These are phyloP conservation scores for Sporothrix phasma DNA, from an alignment of 2,329 filamentous ascomycete species.

Conservation along the genomic window DNA sequence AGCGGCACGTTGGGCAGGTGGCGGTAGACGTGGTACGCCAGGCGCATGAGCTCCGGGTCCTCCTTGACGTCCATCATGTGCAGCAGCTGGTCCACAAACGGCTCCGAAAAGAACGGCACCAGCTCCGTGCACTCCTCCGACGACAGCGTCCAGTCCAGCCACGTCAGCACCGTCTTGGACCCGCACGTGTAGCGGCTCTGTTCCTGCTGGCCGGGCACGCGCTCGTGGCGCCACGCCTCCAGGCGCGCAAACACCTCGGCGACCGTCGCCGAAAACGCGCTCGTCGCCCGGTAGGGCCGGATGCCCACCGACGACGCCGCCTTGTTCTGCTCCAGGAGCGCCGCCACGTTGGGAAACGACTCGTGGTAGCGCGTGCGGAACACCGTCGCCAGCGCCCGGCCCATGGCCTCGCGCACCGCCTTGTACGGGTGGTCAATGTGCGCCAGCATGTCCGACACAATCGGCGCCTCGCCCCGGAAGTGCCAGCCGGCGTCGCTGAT, in stretches of 20 bases:
- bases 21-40: conserved; percentile 94
- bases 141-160: conserved; percentile 84
- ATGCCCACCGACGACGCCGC: conserved; percentile 71
- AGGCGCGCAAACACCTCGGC: conserved; percentile 66
- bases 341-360: conserved; percentile 70
- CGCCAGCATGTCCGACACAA: conserved; percentile 76
- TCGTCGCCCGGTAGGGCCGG: conserved; percentile 68
- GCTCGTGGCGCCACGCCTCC: conserved; percentile 78
- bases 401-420: conserved; percentile 89
- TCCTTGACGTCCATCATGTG: conserved; percentile 99
- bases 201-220: conserved; percentile 79
- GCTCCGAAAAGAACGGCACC: conserved; percentile 78
- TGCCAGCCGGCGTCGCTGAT: conserved; percentile 91
- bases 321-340: conserved; percentile 70
- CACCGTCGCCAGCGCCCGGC: conserved; percentile 75
- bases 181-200: conserved; percentile 91
- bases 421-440: conserved; percentile 98
- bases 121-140: conserved; percentile 90
- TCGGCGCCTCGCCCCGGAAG: conserved; percentile 81
- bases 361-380: conserved; percentile 91
- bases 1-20: conserved; percentile 94
- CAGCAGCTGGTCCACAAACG: conserved; percentile 83
- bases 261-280: conserved; percentile 64
- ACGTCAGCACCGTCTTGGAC: conserved; percentile 89
- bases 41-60: conserved; percentile 85